Conservation (phyloP, 169 alveolate genomes). For the Plasmodium inui region DNA sequence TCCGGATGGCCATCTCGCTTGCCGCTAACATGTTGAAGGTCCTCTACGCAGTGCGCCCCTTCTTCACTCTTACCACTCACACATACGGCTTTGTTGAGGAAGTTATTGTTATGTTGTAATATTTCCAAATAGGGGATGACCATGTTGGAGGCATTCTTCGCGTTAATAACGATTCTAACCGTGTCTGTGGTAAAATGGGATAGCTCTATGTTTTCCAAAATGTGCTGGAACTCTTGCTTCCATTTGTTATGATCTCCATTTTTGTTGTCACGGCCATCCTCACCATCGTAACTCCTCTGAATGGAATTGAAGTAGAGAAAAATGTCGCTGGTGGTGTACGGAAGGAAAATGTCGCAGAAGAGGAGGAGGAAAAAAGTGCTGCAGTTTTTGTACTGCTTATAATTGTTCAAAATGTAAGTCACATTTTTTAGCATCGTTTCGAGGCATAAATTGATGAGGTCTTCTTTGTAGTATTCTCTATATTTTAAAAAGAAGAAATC, state of each 20-base stretch:
- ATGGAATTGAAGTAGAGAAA: constrained; percentile 33
- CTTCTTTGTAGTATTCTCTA: constrained; percentile 73
- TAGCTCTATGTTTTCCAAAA: constrained; percentile 40
- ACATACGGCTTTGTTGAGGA: constrained; percentile 47
- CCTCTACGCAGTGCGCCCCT: not conserved
- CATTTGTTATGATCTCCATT: not conserved
- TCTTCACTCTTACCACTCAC: not conserved
- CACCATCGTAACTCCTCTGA: constrained; percentile 22
- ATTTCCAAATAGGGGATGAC: constrained; percentile 41
- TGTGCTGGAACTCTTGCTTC: constrained; percentile 1
- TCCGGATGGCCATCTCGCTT: not conserved
- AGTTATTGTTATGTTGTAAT: constrained; percentile 52
- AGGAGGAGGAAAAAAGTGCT: constrained; percentile 51
- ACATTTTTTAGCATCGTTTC: constrained; percentile 61
- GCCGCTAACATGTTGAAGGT: not conserved
- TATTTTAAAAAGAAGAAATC: constrained; percentile 53
- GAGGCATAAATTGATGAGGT: constrained; percentile 40
- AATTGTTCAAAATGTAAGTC: constrained; percentile 60
- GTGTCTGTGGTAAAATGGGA: constrained; percentile 34
- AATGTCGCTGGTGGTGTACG: constrained; percentile 43
- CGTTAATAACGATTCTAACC: constrained; percentile 8
- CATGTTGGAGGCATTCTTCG: constrained; percentile 33
- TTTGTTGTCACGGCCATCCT: not conserved
- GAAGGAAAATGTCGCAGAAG: constrained; percentile 59
- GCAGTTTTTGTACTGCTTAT: constrained; percentile 68